A percentile compares a stretch with the other conserved stretches of the same genome.
phyloP scores from a whole-genome alignment of 257 asterid species.

The Handroanthus guayacan region DNA sequence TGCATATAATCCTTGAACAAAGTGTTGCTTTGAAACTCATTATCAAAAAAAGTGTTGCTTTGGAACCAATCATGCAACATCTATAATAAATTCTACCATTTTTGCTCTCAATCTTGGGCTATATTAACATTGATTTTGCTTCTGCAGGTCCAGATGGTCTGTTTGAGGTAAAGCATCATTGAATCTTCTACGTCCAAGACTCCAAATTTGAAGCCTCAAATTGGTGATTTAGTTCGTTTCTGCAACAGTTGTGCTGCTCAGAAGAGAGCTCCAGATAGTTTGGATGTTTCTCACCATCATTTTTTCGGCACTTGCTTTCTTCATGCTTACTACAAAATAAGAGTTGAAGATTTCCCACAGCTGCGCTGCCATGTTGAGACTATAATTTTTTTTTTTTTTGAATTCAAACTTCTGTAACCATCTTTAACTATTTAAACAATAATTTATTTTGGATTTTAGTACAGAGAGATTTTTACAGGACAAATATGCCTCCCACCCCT shows the following conservation, averaged over 20 bases:
- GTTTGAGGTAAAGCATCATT: slow-evolving; percentile 66
- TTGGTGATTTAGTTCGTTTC: slow-evolving; percentile 30
- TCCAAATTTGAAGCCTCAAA: slow-evolving; percentile 19
- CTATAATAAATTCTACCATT: neutral
- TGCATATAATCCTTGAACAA: neutral
- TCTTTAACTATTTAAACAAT: neutral
- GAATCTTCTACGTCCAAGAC: slow-evolving; percentile 13
- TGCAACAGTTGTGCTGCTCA: slow-evolving; percentile 31
- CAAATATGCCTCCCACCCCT: neutral
- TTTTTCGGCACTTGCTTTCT: neutral
- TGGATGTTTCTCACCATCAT: slow-evolving; percentile 21
- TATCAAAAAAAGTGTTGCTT: too few species aligned
- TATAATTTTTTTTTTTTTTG: neutral
- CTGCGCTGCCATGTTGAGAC: neutral
- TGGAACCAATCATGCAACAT: neutral
- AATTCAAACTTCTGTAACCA: neutral
- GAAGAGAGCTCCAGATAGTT: neutral
- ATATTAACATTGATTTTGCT: slow-evolving; percentile 14
- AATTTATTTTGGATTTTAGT: neutral
- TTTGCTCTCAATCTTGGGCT: neutral
- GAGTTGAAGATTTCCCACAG: neutral
- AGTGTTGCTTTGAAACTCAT: neutral
- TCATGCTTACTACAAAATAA: slow-evolving; percentile 12
- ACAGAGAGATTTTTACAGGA: neutral
- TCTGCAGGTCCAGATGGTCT: slow-evolving; percentile 91